Base-by-base conservation (phyloP, 805 yeast species). In the Nakazawaea sp. region DNA sequence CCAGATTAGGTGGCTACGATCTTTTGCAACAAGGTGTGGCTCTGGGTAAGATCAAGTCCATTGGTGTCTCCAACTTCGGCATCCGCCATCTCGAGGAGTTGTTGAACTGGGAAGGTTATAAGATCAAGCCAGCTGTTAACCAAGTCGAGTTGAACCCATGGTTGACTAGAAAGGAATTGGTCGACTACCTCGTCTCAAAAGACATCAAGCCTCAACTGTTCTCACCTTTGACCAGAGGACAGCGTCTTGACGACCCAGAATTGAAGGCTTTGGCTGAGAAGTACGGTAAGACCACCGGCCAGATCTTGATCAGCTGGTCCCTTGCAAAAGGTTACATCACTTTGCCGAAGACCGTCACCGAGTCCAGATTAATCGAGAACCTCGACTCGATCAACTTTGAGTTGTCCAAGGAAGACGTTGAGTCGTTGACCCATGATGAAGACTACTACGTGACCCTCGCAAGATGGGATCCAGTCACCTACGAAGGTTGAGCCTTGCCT, bases 21-120 rank as follows among this genome's bases (percentile, higher is more conserved):
- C 80, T 78, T 6, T 59, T 78, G 48, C 75, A 78, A 52, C 75
- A 75, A 40, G 68, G 69, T 4, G 78, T 70, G 7, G 69, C 56
- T 20, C 53, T 56, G 6, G 82, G 81, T 12, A 58, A 51, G 33
- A 65, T 77, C 20, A 66, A 62, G 44, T 61, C 61, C 33, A 71
- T 80, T 37, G 87, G 86, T 18, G 83, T 80, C 6, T 75, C 83
- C 25, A 79, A 78, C 55, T 78, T 66, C 49, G 83, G 83, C n/a
- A 52, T 60, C 17, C 64, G 65, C 33, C 84, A 78, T 49, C 49
- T 80, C 19, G 56, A 74, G 46, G 82, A 78, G 52, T 53, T 80
- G 19, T 50, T 69, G 28, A 51, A 50, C 5, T 71, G 74, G 66
- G 57, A 58, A 8, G 71, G 61, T 3, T 57, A 76, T 26, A 59